Base-by-base conservation (phyloP, 1,284 basidiomycete species). In the Ceraceosorus bombacis region DNA sequence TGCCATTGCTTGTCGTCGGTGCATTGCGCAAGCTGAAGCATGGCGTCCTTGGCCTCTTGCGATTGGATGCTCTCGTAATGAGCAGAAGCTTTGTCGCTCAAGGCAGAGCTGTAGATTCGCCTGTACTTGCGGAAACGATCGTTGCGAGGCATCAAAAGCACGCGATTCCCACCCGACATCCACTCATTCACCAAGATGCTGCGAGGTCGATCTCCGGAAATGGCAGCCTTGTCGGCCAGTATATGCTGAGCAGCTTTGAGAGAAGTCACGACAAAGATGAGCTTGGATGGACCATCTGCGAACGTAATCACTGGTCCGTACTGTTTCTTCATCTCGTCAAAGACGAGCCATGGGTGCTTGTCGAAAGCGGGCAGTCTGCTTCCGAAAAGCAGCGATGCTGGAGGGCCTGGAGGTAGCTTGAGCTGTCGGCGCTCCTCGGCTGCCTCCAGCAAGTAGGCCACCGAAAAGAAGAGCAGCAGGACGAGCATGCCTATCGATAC, bases 101-200 rank as follows among this genome's bases (percentile, higher is more conserved):
- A 57, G 2, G 59, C 46, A 6, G 63, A 60, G 55, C 67, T 64
- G 52, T 67, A 59, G 13, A 62, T 54, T 53, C 62, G 64, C 12
- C 69, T 58, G 50, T 60, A 71, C 54, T 57, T 43, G 3, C 66
- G 52, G 65, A 65, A 71, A 4, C 64, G 52, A 10, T 64, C 52
- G n/a, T 62, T 62, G 49, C 68, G 64, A 27, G 27, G 27, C 6
- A 71, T 58, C 27, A 67, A 58, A n/a, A 71, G 58, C 48, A 65
- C 67, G 5, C 69, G 63, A 38, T 62, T 62, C n/a, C 60, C 43
- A 36, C 66, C 65, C 41, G 67, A 67, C 53, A 71, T 61, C 1
- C 67, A 59, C 12, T 65, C 60, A 5, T 66, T 66, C 5, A 68
- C 66, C 65, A 69, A 67, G 54, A 65, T 60, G 52, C 55, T 53